phyloP scores from a whole-genome alignment of 148 eudicot genomes.

The Arbutus unedo region DNA sequence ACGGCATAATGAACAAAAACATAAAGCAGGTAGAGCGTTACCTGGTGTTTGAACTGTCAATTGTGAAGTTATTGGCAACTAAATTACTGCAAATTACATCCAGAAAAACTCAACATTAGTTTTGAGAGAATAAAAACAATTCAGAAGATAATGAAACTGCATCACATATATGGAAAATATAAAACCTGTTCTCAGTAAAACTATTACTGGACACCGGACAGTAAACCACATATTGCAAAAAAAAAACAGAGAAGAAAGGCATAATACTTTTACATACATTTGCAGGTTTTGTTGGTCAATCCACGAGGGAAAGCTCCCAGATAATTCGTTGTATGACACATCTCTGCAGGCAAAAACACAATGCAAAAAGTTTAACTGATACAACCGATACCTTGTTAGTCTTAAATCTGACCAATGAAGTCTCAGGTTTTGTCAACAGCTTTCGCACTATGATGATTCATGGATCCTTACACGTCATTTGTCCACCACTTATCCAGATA shows the following conservation, averaged over 20 bases:
- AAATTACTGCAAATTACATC: conserved; percentile 58
- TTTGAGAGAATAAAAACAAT: not conserved
- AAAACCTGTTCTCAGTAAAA: not conserved
- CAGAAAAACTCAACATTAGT: not conserved
- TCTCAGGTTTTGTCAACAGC: not conserved
- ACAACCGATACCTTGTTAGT: not conserved
- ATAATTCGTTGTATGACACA: conserved; percentile 75
- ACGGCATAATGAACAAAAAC: not conserved
- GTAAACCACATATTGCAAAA: not conserved
- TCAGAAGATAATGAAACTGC: not conserved
- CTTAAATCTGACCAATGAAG: not conserved
- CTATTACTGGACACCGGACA: not conserved
- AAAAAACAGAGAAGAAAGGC: not conserved
- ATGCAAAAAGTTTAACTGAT: not conserved
- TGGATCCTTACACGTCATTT: too few species aligned
- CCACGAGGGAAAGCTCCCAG: conserved; percentile 86
- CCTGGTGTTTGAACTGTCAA: conserved; percentile 53
- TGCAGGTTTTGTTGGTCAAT: conserved; percentile 41
- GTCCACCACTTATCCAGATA: too few species aligned
- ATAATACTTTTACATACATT: conserved; percentile 41
- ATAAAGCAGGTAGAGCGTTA: conserved; percentile 20
- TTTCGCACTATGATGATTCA: too few species aligned
- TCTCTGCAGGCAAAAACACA: conserved; percentile 58
- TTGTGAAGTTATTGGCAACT: conserved; percentile 77
- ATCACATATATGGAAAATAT: not conserved